These are phyloP conservation scores for Fonsecaea pedrosoi DNA, from an alignment of 2,329 filamentous ascomycete species.

Conservation along the genomic window DNA sequence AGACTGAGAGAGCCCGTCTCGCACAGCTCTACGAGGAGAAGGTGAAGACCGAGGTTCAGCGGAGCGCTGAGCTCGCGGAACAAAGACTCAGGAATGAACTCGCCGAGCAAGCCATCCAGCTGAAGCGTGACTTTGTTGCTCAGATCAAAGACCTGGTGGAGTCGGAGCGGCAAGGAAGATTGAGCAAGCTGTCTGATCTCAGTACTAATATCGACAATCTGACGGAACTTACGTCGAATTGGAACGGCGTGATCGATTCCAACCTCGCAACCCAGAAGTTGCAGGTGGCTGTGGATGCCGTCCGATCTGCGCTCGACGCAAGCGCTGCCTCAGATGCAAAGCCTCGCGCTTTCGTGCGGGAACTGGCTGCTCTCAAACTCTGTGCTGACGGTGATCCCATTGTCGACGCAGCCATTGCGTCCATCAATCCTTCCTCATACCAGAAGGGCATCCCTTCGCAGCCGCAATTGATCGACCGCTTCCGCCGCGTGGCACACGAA, in stretches of 20 bases:
- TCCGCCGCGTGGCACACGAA: constrained; percentile 88
- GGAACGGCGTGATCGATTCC: constrained; percentile 87
- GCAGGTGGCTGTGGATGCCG: constrained; percentile 92
- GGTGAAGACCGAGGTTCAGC: constrained; percentile 77
- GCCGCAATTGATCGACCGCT: constrained; percentile 89
- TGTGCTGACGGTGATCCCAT: constrained; percentile 83
- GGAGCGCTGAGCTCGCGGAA: constrained; percentile 79
- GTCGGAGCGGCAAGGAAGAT: constrained; percentile 81
- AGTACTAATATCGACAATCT: constrained; percentile 79
- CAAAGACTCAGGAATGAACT: constrained; percentile 84
- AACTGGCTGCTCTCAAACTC: constrained; percentile 93
- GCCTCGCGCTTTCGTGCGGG: constrained; percentile 84
- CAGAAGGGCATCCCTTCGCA: constrained; percentile 86
- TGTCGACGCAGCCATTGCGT: constrained; percentile 92
- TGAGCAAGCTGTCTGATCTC: constrained; percentile 84
- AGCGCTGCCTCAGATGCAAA: constrained; percentile 58
- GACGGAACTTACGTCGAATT: constrained; percentile 84
- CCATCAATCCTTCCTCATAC: constrained; percentile 91
- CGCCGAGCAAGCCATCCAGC: constrained; percentile 84
- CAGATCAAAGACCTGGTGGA: constrained; percentile 85
- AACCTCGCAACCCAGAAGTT: constrained; percentile 96
- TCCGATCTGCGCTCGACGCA: constrained; percentile 81
- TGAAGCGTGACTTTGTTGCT: constrained; percentile 82
- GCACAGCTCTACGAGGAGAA: constrained; percentile 79
- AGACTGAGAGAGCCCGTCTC: constrained; percentile 81